A percentile compares a stretch with the other conserved stretches of the same genome.
phyloP scores from a whole-genome alignment of 163 green algal species.

The Prototheca wickerhamii region DNA sequence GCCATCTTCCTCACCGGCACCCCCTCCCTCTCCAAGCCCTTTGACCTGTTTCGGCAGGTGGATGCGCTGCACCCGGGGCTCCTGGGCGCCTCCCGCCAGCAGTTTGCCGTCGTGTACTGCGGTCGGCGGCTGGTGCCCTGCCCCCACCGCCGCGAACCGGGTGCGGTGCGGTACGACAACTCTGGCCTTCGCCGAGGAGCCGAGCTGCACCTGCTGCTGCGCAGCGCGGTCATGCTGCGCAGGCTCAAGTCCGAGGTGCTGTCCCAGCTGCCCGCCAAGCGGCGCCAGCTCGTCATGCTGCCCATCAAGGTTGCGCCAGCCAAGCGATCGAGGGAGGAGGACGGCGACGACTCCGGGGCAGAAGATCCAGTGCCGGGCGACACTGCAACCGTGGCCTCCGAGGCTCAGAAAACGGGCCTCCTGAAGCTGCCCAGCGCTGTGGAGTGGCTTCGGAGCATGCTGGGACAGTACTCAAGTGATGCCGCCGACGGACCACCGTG shows the following conservation, averaged over 20 bases:
- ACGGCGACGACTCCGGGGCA: neutral
- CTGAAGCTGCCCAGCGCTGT: conserved; percentile 72
- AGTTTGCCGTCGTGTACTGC: conserved; percentile 84
- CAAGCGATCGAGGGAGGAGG: neutral
- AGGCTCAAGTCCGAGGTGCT: conserved; percentile 87
- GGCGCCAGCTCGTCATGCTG: conserved; percentile 77
- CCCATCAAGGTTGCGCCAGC: conserved; percentile 24
- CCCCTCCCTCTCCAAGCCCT: conserved; percentile 70
- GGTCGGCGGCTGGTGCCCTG: conserved; percentile 54
- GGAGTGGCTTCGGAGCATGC: conserved; percentile 57
- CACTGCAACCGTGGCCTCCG: conserved; percentile 34
- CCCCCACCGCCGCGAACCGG: neutral
- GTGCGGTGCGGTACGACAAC: conserved; percentile 39
- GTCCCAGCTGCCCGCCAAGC: conserved; percentile 84
- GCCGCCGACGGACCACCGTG: conserved; percentile 18
- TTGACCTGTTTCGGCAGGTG: conserved; percentile 88
- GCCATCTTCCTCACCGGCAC: conserved; percentile 81
- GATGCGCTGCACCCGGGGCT: conserved; percentile 68
- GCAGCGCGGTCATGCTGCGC: conserved; percentile 83
- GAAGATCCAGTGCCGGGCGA: neutral
- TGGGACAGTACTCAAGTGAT: neutral
- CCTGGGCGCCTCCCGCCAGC: conserved; percentile 52
- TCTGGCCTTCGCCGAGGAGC: conserved; percentile 33
- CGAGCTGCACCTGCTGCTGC: conserved; percentile 87
- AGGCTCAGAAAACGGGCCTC: conserved; percentile 42